Base-by-base conservation (phyloP, 352 stramenopile genomes). In the Globisporangium carolinianum region DNA sequence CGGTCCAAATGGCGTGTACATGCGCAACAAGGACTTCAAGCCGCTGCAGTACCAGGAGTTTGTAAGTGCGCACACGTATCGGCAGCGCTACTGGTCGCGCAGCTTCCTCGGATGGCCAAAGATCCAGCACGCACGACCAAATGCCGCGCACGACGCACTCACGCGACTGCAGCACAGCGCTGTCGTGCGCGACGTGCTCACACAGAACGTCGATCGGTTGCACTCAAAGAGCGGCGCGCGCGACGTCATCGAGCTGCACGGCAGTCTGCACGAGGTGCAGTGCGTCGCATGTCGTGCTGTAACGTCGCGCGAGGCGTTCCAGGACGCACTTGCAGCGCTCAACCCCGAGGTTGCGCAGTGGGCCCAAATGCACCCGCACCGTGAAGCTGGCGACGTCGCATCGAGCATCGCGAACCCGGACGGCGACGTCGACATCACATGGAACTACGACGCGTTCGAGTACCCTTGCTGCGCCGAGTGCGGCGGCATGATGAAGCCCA, bases 171-270 rank as follows among this genome's bases (percentile, higher is more conserved):
- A 94, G 63, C 71, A 63, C 12, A 51, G 48, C 11, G 64, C 61
- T 0, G 60, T 76, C 2, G 59, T 91, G 35, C 72, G 69, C 0
- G 71, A 79, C 47, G 82, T 98, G 18, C 76, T 98, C 41, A 99
- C 96, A 11, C 97, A 99, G 73, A 99, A 99, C 68, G 96, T 99
- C n/a, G 97, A 99, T 69, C 73, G 76, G 0, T 73, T 99, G 53
- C 97, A 99, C 75, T 73, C 84, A 11, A 90, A 88, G 62, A 96
- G 89, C 32, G 97, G 95, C 8, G 86, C 83, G 6, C 59, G 69
- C 24, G 76, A 93, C 45, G 91, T 98, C 24, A 74, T 98, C 6
- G 91, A 98, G 69, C 79, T 99, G 45, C 96, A 99, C 67, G 97
- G 97, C 3, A 85, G 82, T 49, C 83, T 92, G 54, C 73, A 98